Evolutionary conservation across 495 filamentous ascomycete species (phyloP), one percentile per base, ranked within the genome.

Genomic region (Penicillium herquei): DNA sequence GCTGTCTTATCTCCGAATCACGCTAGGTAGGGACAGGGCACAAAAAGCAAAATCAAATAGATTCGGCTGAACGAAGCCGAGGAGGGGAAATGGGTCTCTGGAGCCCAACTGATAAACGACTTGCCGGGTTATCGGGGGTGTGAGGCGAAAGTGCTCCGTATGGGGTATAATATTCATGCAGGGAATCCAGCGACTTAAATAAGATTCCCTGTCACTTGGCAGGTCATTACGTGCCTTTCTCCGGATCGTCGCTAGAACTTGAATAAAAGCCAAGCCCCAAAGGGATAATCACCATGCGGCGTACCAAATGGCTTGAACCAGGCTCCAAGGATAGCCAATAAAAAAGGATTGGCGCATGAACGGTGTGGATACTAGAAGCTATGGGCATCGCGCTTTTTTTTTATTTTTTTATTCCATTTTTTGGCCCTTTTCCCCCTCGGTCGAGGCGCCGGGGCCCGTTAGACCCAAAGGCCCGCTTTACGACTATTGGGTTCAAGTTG

Each of bases 301-400:
- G 58, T 47, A 55, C 49, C 18, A 26, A 56, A 55, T 26, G 49
- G 41, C 40, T 40, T 39, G 49, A 46, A 35, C 9, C 37, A 21
- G 45, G 42, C 31, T 41, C 47, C 6, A 26, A 26, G 16, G 39
- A 6, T 14, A 34, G 31, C 56, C 62, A 67, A 67, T 67, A 46
- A 14, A 14, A 14, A 8, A 26, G 7, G 40, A 31, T 37, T n/a
- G 33, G 47, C 49, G 50, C 41, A 62, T 54, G 58, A 62, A 67
- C 62, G 41, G 33, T 58, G 64, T 65, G 62, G 64, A 37, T 56
- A 64, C 49, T n/a, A 56, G 37, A 62, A 57, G 58, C 56, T 58
- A 62, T 67, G 54, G 45, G 46, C 43, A 67, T 65, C 8, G 12
- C 31, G 12, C 10, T 37, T 31, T 37, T 30, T 51, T 30, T 51